These are phyloP conservation scores for Cnidoscolus chayamansa DNA, from an alignment of 441 rosid genomes.

Conservation along the genomic window DNA sequence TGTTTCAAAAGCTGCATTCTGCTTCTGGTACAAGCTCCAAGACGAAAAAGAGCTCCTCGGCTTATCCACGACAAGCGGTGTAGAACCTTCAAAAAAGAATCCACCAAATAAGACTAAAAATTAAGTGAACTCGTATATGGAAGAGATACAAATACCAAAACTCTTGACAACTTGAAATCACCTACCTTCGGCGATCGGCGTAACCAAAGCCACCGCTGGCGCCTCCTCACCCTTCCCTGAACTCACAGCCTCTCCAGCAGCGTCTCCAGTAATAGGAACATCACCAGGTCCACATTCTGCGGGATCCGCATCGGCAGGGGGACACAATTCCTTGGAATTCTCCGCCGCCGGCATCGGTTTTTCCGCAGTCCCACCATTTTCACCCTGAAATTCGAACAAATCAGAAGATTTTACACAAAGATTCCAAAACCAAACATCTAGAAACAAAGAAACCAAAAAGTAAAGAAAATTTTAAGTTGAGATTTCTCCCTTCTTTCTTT, in stretches of 20 bases:
- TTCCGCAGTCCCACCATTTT: slow-evolving; percentile 49
- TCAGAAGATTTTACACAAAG: slow-evolving; percentile 14
- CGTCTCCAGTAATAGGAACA: slow-evolving; percentile 42
- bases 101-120: slow-evolving; percentile 6
- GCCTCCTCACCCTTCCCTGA: slow-evolving; percentile 48
- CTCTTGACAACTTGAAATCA: slow-evolving; percentile 1
- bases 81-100: slow-evolving; percentile 41
- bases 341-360: slow-evolving; percentile 50
- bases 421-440: slow-evolving; percentile 20
- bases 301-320: slow-evolving; percentile 44
- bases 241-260: slow-evolving; percentile 23
- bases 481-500: not conserved
- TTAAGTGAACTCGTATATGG: not conserved
- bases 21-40: slow-evolving; percentile 46
- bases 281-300: slow-evolving; percentile 51
- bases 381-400: slow-evolving; percentile 44
- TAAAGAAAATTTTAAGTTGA: not conserved
- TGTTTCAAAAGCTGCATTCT: slow-evolving; percentile 37
- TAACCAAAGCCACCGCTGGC: slow-evolving; percentile 43
- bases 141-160: not conserved
- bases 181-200: slow-evolving; percentile 66
- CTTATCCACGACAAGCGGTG: slow-evolving; percentile 50
- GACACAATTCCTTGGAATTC: slow-evolving; percentile 50
- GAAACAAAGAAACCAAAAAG: not conserved
- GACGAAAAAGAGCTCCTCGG: slow-evolving; percentile 50